These are phyloP conservation scores for Colletotrichum sp. DNA, from an alignment of 2,329 filamentous ascomycete genomes.

Conservation along the genomic window DNA sequence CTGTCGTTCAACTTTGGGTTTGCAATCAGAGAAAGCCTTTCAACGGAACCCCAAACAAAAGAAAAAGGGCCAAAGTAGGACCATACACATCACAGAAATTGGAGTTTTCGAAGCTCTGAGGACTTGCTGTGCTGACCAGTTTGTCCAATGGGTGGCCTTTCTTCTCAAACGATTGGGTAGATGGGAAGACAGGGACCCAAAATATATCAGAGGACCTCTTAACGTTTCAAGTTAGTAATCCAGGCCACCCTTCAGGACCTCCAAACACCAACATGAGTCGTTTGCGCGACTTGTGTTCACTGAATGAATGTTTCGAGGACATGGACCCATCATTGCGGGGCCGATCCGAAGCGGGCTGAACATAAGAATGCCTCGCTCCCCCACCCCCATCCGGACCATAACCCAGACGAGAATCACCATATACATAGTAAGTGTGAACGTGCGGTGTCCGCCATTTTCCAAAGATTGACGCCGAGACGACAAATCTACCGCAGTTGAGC, in stretches of 20 bases:
- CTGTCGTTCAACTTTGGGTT: neutral
- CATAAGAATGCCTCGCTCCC: too few relatives aligned
- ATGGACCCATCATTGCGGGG: neutral
- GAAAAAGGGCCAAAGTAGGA: neutral
- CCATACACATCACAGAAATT: neutral
- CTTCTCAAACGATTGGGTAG: neutral
- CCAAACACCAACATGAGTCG: neutral
- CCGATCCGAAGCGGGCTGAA: neutral
- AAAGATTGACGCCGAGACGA: too few relatives aligned
- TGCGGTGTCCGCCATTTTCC: too few relatives aligned
- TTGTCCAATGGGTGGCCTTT: neutral
- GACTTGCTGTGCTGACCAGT: neutral
- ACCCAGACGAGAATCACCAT: too few relatives aligned
- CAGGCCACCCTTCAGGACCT: neutral
- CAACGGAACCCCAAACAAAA: neutral
- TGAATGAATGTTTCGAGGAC: neutral
- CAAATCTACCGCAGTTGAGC: too few relatives aligned
- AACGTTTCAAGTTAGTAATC: neutral
- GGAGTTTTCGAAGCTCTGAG: neutral
- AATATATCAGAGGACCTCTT: neutral
- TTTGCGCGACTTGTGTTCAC: neutral
- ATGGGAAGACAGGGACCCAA: neutral
- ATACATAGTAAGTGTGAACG: too few relatives aligned
- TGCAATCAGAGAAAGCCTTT: neutral
- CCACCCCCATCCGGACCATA: too few relatives aligned